Evolutionary conservation across 1,139 yeast species (phyloP), one percentile per base, ranked within the genome.

Genomic region (Suhomyces bribrorum): DNA sequence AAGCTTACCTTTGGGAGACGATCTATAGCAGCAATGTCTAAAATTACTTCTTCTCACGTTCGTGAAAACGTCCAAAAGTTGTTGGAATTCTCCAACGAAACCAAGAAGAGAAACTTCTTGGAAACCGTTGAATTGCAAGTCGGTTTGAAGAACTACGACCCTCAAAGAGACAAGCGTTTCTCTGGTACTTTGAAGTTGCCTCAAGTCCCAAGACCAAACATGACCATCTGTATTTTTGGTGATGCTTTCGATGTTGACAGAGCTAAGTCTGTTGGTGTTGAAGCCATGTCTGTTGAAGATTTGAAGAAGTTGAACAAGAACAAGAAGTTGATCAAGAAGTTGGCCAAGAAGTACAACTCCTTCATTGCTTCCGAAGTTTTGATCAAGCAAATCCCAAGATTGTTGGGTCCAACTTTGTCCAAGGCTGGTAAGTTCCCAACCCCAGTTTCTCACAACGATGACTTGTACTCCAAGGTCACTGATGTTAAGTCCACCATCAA

Each of bases 401-500:
- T 94, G 71, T 85, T 94, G 72, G 99, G 99, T 80, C 99, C 99
- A 74, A 97, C 94, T 77, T 90, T 94, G 73, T 94, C 98, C 62
- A 94, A 94, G 88, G 98, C 97, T 72, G 98, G 98, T 86, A 94
- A 94, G 90, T 94, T 94, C 96, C 99, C 99, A 76, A 90, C 98
- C 73, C 98, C 99, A 77, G 97, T 94, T 64, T 92, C 98, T 54
- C 98, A 92, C 86, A 81, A 87, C 75, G 99, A 94, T 73, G 98
- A 94, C 75, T 84, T 94, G 71, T 86, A 87, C 84, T 69, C 81
- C 59, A 92, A 92, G 88, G 94, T 94, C 65, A 83, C 79, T 63
- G 99, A 94, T 69, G 98, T 92, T 65, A 90, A 86, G 81, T 89
- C 98, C 56, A 94, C 99, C 83, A 89, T 94, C 82, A 94, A 92